These are phyloP conservation scores for Elaeis oleifera DNA, from an alignment of 202 grass and related monocot species.

Conservation along the genomic window DNA sequence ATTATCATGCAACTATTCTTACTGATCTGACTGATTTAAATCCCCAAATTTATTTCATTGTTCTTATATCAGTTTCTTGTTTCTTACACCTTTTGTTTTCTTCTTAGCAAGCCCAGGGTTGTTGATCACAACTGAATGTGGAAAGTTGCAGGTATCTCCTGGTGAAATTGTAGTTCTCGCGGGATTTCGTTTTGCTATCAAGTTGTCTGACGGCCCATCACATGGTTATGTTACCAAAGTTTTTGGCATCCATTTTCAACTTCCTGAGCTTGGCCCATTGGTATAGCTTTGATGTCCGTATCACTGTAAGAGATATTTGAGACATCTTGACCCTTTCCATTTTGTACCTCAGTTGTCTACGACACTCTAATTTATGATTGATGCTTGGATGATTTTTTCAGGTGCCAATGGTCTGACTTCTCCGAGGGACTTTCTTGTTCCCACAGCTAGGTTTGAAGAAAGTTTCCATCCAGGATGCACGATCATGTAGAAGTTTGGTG, in stretches of 20 bases:
- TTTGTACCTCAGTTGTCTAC: too few relatives aligned
- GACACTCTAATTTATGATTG: neutral
- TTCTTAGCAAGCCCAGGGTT: slow-evolving; percentile 66
- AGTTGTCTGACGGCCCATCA: slow-evolving; percentile 66
- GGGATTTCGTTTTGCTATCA: slow-evolving; percentile 68
- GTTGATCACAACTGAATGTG: slow-evolving; percentile 83
- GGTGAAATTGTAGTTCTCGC: slow-evolving; percentile 83
- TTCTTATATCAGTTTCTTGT: neutral
- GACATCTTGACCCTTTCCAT: too few relatives aligned
- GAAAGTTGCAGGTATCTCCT: slow-evolving; percentile 58
- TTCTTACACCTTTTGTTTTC: neutral
- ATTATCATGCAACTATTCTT: neutral
- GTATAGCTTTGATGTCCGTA: slow-evolving; percentile 26
- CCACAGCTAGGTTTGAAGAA: slow-evolving; percentile 77
- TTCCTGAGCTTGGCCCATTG: slow-evolving; percentile 95
- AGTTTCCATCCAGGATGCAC: slow-evolving; percentile 43
- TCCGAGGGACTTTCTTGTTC: slow-evolving; percentile 68
- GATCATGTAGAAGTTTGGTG: slow-evolving; percentile 83
- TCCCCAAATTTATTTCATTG: neutral
- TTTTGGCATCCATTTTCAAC: slow-evolving; percentile 79
- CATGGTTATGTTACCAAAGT: slow-evolving; percentile 82
- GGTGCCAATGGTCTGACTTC: slow-evolving; percentile 82
- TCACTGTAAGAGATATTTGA: too few relatives aligned
- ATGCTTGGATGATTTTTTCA: slow-evolving; percentile 5
- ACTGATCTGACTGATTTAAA: slow-evolving; percentile 8